phyloP scores from a whole-genome alignment of 2,329 filamentous ascomycete genomes.

The Paracoccidioides lutzii region DNA sequence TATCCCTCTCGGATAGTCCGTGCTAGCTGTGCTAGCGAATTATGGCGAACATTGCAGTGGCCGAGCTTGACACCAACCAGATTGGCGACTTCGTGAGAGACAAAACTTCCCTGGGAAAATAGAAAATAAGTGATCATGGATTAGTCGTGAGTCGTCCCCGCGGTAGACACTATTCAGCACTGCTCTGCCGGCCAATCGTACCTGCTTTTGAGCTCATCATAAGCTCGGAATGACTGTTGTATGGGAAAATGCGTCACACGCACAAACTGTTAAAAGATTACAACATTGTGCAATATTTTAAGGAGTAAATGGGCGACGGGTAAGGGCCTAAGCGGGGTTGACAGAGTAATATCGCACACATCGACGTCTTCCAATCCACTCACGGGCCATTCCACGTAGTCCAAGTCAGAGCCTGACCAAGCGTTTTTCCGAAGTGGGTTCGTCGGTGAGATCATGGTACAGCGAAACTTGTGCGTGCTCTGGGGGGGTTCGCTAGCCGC shows the following conservation, averaged over 20 bases:
- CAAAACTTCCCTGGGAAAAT: no score
- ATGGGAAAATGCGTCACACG: not conserved
- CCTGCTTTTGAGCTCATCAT: not conserved
- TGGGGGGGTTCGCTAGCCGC: not conserved
- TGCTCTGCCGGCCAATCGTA: not conserved
- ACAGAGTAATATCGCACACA: not conserved
- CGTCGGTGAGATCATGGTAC: not conserved
- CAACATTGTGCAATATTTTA: not conserved
- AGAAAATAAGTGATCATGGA: not conserved
- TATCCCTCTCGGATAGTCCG: no score
- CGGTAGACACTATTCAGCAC: not conserved
- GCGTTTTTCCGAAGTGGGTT: not conserved
- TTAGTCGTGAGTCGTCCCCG: not conserved
- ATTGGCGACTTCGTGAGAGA: no score
- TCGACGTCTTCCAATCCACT: constrained; percentile 1
- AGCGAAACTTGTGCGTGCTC: not conserved
- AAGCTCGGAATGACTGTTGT: not conserved
- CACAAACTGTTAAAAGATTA: not conserved
- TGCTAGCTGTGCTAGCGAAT: no score
- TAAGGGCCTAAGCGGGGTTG: not conserved
- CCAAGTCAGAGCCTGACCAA: not conserved
- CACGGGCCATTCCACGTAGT: not conserved
- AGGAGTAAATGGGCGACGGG: not conserved
- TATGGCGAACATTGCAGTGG: no score
- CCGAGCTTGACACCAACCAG: no score